phyloP scores from a whole-genome alignment of 2,329 filamentous ascomycete species.

The Chaetomium olivaceum region DNA sequence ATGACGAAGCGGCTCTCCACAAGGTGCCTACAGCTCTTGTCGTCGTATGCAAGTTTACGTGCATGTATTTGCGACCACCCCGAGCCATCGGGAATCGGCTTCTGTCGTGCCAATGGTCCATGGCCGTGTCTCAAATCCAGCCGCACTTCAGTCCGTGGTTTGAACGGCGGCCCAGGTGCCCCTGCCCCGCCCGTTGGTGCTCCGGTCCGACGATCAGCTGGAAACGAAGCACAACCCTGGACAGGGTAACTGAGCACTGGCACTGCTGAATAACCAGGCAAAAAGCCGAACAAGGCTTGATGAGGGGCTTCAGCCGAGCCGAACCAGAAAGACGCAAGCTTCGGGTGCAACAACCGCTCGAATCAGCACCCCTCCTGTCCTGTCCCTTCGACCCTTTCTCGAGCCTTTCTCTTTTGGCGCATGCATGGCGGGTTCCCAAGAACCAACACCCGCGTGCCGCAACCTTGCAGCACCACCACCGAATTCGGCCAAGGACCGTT shows the following conservation, averaged over 20 bases:
- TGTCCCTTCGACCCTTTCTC: neutral
- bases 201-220: no score
- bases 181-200: no score
- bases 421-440: neutral
- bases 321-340: neutral
- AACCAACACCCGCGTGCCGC: neutral
- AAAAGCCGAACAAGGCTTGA: neutral
- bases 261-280: no score
- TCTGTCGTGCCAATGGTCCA: neutral
- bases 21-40: neutral
- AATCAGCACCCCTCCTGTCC: neutral
- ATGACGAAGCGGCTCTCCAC: neutral
- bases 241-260: no score
- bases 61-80: neutral
- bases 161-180: no score
- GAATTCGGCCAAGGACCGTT: neutral
- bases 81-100: neutral
- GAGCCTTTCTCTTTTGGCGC: neutral
- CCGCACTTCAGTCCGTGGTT: no score
- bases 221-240: neutral
- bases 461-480: neutral
- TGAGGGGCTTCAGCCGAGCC: neutral
- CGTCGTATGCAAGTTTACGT: neutral
- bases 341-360: neutral
- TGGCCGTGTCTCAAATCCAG: neutral